Percentiles rank a stretch among this genome's conserved stretches.
phyloP scores from a whole-genome alignment of 1,139 yeast species.

The Pneumocystis wakefieldiae region DNA sequence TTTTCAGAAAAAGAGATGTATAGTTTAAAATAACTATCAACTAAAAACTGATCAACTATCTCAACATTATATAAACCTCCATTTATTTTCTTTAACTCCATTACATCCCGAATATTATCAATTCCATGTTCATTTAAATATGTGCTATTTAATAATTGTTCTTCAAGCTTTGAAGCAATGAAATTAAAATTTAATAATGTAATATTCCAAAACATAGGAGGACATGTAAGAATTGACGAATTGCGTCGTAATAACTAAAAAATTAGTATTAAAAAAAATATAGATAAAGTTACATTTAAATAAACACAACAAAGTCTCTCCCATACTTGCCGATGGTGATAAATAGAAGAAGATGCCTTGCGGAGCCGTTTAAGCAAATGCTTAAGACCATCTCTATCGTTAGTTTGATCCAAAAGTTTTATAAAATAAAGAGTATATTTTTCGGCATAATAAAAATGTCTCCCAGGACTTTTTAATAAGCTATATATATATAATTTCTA shows the following conservation, averaged over 20 bases:
- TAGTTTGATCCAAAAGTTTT: slow-evolving; percentile 37
- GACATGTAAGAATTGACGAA: not conserved
- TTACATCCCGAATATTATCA: slow-evolving; percentile 5
- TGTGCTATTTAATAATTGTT: not conserved
- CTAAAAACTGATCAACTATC: slow-evolving; percentile 9
- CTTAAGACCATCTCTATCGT: slow-evolving; percentile 47
- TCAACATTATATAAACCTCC: slow-evolving; percentile 9
- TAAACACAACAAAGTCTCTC: not conserved
- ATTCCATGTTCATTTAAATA: not conserved
- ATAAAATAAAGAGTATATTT: slow-evolving; percentile 55
- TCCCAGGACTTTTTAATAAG: slow-evolving; percentile 43
- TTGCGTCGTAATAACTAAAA: not conserved
- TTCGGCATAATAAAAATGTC: slow-evolving; percentile 66
- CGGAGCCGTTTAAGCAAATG: slow-evolving; percentile 55
- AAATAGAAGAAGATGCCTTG: slow-evolving; percentile 29
- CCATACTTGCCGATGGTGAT: slow-evolving; percentile 2
- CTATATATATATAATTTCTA: not conserved
- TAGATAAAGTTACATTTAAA: not conserved
- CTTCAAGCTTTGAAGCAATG: slow-evolving; percentile 4
- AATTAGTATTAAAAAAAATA: not conserved
- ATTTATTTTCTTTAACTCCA: slow-evolving; percentile 9
- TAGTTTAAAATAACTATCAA: slow-evolving; percentile 8
- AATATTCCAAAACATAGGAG: not conserved
- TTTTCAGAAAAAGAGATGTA: not conserved
- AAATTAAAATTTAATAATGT: slow-evolving; percentile 3